Base-by-base conservation (phyloP, 371 early-diverging fungal species). In the Mucor mucedo region DNA sequence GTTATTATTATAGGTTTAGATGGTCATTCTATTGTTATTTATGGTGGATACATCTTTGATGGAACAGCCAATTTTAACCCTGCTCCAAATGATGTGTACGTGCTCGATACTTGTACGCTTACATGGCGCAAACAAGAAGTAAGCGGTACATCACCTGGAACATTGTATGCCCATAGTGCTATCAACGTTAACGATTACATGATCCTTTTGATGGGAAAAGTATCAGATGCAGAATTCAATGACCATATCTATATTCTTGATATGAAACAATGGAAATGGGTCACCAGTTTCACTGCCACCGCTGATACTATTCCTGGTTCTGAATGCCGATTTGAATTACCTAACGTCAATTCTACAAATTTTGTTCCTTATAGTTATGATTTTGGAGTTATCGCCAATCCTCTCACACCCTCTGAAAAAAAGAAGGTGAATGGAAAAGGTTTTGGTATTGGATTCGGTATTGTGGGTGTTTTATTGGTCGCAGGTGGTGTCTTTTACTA, bases 91-190 rank as follows among this genome's bases (percentile, higher is more conserved):
- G 71, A 78, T 54, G 55, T 82, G 0, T 82, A 71, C 47, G 60
- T 77, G 1, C 60, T 82, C 5, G 76, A 82, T 54, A 76, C 78
- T 5, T 82, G 78, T 35, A 74, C 68, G 1, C 42, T 82, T n/a
- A 55, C 58, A 3, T 82, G 82, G 82, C 60, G 69, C 2, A 69
- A 71, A 21, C 70, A 74, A 21, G 33, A 47, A 3, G 58, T 73
- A 2, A 33, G 53, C 3, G 79, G 76, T 2, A 66, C 42, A 5
- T 39, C 71, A 21, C 79, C 82, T 13, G 55, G 62, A 30, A 45
- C 73, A 9, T 68, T 79, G 27, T 70, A 69, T 44, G 73, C 66
- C 8, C 82, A 82, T 60, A 62, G 62, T 55, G 74, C 79, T 5
- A 58, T 71, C 10, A 66, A 62, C 9, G 65, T 74, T 47, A 78